A percentile compares a stretch with the other conserved stretches of the same genome.
These are phyloP conservation scores for Patellifolia procumbens DNA, from an alignment of 179 eudicot species.

Conservation along the genomic window DNA sequence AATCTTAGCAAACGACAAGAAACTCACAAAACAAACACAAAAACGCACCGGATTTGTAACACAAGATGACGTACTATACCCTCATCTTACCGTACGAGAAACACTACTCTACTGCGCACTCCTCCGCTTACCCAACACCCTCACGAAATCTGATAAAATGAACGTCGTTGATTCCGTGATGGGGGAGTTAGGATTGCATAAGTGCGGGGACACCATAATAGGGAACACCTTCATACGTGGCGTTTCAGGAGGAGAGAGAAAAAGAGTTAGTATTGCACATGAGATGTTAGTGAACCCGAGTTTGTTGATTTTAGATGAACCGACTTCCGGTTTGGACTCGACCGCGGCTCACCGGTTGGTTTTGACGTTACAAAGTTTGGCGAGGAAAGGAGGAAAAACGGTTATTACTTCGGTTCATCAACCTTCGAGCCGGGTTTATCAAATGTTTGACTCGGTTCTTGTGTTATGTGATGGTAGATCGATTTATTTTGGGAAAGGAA, in stretches of 20 bases:
- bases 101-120: constrained; percentile 75
- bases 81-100: constrained; percentile 85
- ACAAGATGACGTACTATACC: constrained; percentile 86
- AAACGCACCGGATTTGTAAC: constrained; percentile 78
- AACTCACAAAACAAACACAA: constrained; percentile 39
- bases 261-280: constrained; percentile 79
- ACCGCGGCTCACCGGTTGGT: constrained; percentile 75
- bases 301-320: constrained; percentile 78
- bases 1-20: constrained; percentile 54
- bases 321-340: constrained; percentile 87
- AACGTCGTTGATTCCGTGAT: constrained; percentile 55
- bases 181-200: constrained; percentile 56
- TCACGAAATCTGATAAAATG: constrained; percentile 42
- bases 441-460: constrained; percentile 63
- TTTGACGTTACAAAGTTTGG: constrained; percentile 43
- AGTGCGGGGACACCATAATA: constrained; percentile 73
- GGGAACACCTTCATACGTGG: constrained; percentile 76
- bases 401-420: constrained; percentile 81
- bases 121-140: constrained; percentile 59
- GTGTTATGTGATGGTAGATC: constrained; percentile 73
- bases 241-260: constrained; percentile 89
- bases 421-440: constrained; percentile 79
- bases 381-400: constrained; percentile 64
- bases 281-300: constrained; percentile 90
- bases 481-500: constrained; percentile 70